Percentiles rank a stretch among this genome's conserved stretches.
Evolutionary conservation across 805 yeast genomes (phyloP).

Genomic region (Kluyveromyces dobzhanskii): DNA sequence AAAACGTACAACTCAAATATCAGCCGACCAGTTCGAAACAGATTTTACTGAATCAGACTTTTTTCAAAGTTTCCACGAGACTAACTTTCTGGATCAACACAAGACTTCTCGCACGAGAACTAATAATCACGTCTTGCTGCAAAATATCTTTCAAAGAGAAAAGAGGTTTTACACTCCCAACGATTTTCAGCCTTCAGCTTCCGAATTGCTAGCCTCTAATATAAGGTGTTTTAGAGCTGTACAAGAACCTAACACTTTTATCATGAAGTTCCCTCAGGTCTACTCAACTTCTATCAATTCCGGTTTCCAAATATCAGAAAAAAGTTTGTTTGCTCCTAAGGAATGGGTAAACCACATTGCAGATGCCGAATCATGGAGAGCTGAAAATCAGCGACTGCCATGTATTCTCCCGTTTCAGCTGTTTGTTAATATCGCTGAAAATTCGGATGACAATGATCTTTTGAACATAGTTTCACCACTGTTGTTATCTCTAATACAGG

Average conservation of each 20-base stretch:
- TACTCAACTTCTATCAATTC: constrained; percentile 44
- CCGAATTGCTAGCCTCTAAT: constrained; percentile 37
- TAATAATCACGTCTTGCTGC: constrained; percentile 6
- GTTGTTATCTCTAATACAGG: constrained; percentile 28
- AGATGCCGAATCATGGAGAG: constrained; percentile 45
- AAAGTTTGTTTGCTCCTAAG: constrained; percentile 46
- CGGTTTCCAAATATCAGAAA: constrained; percentile 51
- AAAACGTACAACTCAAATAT: too few relatives aligned
- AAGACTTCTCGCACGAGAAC: neutral
- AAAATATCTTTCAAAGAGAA: neutral
- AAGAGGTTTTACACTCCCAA: neutral
- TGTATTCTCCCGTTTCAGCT: constrained; percentile 44
- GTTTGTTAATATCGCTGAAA: constrained; percentile 37
- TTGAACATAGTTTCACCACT: constrained; percentile 29
- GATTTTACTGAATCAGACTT: constrained; percentile 33
- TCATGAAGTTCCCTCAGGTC: constrained; percentile 49
- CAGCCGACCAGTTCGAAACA: constrained; percentile 2
- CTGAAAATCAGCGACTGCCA: constrained; percentile 41
- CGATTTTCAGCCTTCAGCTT: constrained; percentile 40
- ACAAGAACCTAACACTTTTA: constrained; percentile 57
- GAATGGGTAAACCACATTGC: constrained; percentile 46
- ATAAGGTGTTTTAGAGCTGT: constrained; percentile 39
- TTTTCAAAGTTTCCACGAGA: constrained; percentile 45
- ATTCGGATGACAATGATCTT: constrained; percentile 33
- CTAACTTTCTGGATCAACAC: constrained; percentile 16